Conservation (phyloP, 495 filamentous ascomycete species). For the Aspergillus sclerotiicarbonarius region DNA sequence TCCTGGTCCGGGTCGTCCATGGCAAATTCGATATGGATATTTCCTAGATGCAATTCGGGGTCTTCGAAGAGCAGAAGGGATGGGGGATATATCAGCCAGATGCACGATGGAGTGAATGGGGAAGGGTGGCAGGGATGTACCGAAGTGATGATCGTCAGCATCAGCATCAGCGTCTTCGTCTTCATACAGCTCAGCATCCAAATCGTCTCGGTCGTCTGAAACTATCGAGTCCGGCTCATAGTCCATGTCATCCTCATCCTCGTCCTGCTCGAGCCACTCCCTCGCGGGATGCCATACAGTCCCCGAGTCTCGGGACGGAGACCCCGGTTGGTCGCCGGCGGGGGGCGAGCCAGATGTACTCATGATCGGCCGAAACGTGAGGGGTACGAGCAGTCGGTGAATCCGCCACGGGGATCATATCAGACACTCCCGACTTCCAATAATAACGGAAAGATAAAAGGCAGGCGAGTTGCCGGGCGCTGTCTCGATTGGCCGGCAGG, state of each 20-base stretch:
- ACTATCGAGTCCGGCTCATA: slow-evolving; percentile 30
- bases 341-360: slow-evolving; percentile 17
- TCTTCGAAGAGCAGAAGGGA: slow-evolving; percentile 14
- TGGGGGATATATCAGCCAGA: background rate
- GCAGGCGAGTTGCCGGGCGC: background rate
- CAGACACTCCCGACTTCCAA: slow-evolving; percentile 5
- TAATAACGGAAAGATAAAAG: background rate
- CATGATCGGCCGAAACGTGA: slow-evolving; percentile 17
- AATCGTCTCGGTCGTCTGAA: slow-evolving; percentile 39
- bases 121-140: slow-evolving; percentile 17
- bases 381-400: slow-evolving; percentile 2
- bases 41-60: slow-evolving; percentile 34
- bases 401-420: slow-evolving; percentile 13
- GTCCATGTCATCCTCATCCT: slow-evolving; percentile 50
- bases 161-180: slow-evolving; percentile 20
- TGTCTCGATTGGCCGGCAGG: slow-evolving; percentile 13
- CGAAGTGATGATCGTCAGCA: slow-evolving; percentile 25
- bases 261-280: slow-evolving; percentile 45
- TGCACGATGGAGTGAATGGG: slow-evolving; percentile 26
- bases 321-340: slow-evolving; percentile 16
- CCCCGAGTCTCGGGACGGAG: slow-evolving; percentile 5
- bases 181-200: slow-evolving; percentile 33
- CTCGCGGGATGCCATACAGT: slow-evolving; percentile 36
- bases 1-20: slow-evolving; percentile 42
- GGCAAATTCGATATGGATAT: slow-evolving; percentile 50